A percentile compares a stretch with the other conserved stretches of the same genome.
These are phyloP conservation scores for Kingdonia uniflora DNA, from an alignment of 164 flowering plant genomes.

Conservation along the genomic window DNA sequence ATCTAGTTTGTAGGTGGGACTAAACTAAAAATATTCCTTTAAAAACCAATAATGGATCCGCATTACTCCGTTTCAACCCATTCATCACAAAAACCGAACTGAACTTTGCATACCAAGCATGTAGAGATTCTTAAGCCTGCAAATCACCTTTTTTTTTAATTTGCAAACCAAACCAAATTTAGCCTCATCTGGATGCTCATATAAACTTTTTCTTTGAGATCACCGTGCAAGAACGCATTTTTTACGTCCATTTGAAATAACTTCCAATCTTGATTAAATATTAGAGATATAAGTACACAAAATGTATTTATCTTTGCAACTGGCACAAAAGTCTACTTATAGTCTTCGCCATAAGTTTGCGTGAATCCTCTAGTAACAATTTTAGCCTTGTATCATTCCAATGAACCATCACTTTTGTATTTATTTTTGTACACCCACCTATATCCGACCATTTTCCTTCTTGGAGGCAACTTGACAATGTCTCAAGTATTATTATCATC, in stretches of 20 bases:
- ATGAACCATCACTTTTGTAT: not conserved
- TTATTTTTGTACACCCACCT: not conserved
- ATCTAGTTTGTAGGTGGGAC: too few species aligned
- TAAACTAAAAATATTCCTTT: too few species aligned
- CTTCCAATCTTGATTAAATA: too few species aligned
- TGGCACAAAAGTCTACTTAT: constrained; percentile 1
- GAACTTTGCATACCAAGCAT: constrained; percentile 5
- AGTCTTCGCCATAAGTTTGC: not conserved
- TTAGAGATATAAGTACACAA: too few species aligned
- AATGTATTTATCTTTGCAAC: not conserved
- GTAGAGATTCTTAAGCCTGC: constrained; percentile 1
- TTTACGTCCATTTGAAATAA: not conserved
- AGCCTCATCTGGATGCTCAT: not conserved
- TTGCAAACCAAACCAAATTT: not conserved
- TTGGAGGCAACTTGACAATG: too few species aligned
- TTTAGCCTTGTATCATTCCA: not conserved
- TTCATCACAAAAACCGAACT: not conserved
- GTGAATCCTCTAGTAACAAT: not conserved
- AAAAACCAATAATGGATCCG: not conserved
- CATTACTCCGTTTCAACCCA: not conserved
- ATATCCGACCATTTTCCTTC: not conserved
- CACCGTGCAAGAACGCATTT: not conserved
- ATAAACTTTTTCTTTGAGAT: constrained; percentile 3
- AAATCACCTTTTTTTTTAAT: constrained; percentile 1
- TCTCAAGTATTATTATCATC: not conserved